Conservation (phyloP, 2,329 filamentous ascomycete genomes). For the Dendrostoma leiphaemia region DNA sequence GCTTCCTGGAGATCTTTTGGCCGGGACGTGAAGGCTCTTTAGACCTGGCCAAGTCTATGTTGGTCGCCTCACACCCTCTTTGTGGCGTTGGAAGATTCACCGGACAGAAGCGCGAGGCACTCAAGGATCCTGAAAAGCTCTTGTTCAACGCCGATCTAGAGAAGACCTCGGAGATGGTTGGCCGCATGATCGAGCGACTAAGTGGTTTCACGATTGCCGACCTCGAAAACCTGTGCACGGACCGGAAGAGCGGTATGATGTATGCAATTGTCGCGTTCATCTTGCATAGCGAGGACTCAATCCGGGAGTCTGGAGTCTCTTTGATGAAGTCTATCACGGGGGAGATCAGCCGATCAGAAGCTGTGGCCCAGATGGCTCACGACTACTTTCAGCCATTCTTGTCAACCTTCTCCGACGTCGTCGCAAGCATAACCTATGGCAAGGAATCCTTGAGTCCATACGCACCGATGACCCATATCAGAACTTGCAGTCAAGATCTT, state of each 20-base stretch:
- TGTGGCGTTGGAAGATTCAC: constrained; percentile 74
- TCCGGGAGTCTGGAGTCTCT: constrained; percentile 77
- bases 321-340: constrained; percentile 80
- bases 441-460: constrained; percentile 45
- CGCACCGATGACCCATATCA: constrained; percentile 55
- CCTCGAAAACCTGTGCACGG: constrained; percentile 67
- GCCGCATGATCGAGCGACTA: constrained; percentile 73
- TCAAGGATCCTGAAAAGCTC: constrained; percentile 46
- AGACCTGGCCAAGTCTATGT: constrained; percentile 70
- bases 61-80: constrained; percentile 68
- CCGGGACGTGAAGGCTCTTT: constrained; percentile 51
- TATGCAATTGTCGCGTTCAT: constrained; percentile 75
- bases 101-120: constrained; percentile 46
- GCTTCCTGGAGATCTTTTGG: constrained; percentile 57
- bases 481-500: constrained; percentile 57
- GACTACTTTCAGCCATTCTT: constrained; percentile 43
- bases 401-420: constrained; percentile 41
- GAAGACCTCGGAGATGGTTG: constrained; percentile 57
- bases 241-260: constrained; percentile 58
- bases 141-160: constrained; percentile 74
- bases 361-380: constrained; percentile 45
- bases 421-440: constrained; percentile 40
- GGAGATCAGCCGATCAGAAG: constrained; percentile 54
- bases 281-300: constrained; percentile 74
- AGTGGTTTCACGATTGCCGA: constrained; percentile 71